phyloP scores from a whole-genome alignment of 352 stramenopile species.

The Phytophthora capsici region DNA sequence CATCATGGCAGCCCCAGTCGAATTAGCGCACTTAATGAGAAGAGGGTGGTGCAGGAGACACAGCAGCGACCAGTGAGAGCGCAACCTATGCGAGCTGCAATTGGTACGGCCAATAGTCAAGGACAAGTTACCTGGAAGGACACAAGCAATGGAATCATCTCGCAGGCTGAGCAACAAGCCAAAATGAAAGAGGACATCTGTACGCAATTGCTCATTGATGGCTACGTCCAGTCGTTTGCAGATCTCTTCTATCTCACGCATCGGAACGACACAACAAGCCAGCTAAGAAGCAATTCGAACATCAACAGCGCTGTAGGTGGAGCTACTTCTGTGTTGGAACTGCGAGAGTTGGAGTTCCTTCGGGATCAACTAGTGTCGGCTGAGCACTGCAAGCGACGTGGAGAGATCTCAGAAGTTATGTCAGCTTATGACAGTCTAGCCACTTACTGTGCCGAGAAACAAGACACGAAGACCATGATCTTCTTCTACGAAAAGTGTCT shows the following conservation, averaged over 20 bases:
- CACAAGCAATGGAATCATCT: slow-evolving; percentile 19
- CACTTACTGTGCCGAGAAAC: slow-evolving; percentile 73
- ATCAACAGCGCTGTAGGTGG: too few relatives aligned
- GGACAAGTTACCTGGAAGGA: slow-evolving; percentile 27
- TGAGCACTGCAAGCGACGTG: slow-evolving; percentile 90
- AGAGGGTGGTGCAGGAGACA: slow-evolving; percentile 46
- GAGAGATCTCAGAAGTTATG: slow-evolving; percentile 87
- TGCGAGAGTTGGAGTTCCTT: slow-evolving; percentile 87
- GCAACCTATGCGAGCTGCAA: slow-evolving; percentile 63
- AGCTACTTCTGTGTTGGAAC: slow-evolving; percentile 19
- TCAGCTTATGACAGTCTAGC: slow-evolving; percentile 85
- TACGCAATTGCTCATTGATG: slow-evolving; percentile 86
- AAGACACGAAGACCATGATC: slow-evolving; percentile 90
- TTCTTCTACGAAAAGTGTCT: slow-evolving; percentile 95
- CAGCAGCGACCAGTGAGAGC: slow-evolving; percentile 58
- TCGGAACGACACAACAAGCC: slow-evolving; percentile 49
- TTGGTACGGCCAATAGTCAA: neutral
- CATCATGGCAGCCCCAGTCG: slow-evolving; percentile 3
- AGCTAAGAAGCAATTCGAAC: neutral
- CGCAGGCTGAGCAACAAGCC: slow-evolving; percentile 45
- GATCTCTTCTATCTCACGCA: slow-evolving; percentile 96
- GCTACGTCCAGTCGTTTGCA: slow-evolving; percentile 94
- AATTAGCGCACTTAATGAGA: slow-evolving; percentile 12
- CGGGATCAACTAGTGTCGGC: slow-evolving; percentile 86
- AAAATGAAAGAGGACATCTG: slow-evolving; percentile 85